Evolutionary conservation across 2,329 filamentous ascomycete genomes (phyloP), one percentile per base, ranked within the genome.

Genomic region (Aspergillus fijiensis): DNA sequence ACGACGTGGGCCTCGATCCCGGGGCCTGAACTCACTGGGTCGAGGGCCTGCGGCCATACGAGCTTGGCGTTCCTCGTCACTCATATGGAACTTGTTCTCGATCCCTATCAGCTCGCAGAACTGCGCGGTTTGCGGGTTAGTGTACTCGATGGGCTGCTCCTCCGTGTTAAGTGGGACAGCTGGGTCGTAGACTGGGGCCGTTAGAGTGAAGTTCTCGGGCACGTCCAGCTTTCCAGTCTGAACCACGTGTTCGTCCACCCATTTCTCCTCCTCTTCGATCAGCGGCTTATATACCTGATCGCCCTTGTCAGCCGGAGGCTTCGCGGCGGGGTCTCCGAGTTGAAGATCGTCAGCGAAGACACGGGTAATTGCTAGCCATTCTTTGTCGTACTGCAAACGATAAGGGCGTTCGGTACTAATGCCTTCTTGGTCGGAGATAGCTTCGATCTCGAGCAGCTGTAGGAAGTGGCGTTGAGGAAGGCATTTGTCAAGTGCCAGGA

Each of bases 351-450:
- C 68, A 47, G 90, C 86, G 70, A 98, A 96, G 7, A 87, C 89
- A 48, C 94, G 89, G 12, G 89, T 93, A 64, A 99, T 97, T 48
- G 95, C 90, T 7, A 99, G 87, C 94, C 94, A 99, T 78, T 99
- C 95, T 11, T 88, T 86, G 74, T 99, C 95, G 72, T 99, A 98
- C 51, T 87, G 80, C 0, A 97, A 81, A 11, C 79, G 80, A 66
- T 86, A 84, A 1, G 87, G 86, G 2, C 80, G 76, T 16, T 78
- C 31, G 4, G 31, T 16, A 9, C 62, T 52, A 11, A 51, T 56
- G 21, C 51, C 52, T 33, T 63, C 57, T 4, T 74, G 63, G 0
- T 76, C 60, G 16, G 81, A 77, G 48, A 82, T 70, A 3, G 86
- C 80, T 2, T 77, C 70, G 19, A 94, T 79, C 33, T 89, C 84